These are phyloP conservation scores for Acanthochlamys bracteata DNA, from an alignment of 106 monocot genomes.

Conservation along the genomic window DNA sequence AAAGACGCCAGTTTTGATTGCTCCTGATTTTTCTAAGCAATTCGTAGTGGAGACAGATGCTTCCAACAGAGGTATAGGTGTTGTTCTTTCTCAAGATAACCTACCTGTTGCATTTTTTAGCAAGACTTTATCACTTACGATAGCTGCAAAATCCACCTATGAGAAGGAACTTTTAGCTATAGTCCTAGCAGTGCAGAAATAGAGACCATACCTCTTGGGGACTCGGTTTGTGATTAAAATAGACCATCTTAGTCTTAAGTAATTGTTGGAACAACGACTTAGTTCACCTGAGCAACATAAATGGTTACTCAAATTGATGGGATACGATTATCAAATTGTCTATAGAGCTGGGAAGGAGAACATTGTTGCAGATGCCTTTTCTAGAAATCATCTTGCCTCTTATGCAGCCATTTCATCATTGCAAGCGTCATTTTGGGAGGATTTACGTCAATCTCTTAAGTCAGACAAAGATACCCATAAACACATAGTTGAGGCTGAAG, in stretches of 20 bases:
- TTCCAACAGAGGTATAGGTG: neutral
- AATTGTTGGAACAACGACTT: neutral
- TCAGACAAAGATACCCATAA: too few relatives aligned
- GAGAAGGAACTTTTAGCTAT: neutral
- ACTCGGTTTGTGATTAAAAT: neutral
- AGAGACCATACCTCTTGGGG: neutral
- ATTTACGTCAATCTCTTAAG: neutral
- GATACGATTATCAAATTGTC: constrained; percentile 1
- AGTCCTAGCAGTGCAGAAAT: neutral
- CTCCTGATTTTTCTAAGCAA: neutral
- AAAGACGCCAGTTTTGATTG: neutral
- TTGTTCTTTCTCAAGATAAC: neutral
- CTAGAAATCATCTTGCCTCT: neutral
- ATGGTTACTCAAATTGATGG: constrained; percentile 1
- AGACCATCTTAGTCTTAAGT: constrained; percentile 9
- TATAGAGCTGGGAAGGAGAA: constrained; percentile 2
- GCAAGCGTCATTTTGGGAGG: neutral
- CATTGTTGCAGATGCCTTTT: constrained; percentile 2
- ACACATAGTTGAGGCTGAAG: too few relatives aligned
- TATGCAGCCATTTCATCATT: neutral
- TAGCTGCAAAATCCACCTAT: neutral
- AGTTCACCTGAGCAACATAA: neutral
- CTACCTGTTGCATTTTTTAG: constrained; percentile 6
- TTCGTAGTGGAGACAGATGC: constrained; percentile 3
- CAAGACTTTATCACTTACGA: neutral